A percentile compares a stretch with the other conserved stretches of the same genome.
phyloP scores from a whole-genome alignment of 2,329 filamentous ascomycete species.

The Diaporthe eres region DNA sequence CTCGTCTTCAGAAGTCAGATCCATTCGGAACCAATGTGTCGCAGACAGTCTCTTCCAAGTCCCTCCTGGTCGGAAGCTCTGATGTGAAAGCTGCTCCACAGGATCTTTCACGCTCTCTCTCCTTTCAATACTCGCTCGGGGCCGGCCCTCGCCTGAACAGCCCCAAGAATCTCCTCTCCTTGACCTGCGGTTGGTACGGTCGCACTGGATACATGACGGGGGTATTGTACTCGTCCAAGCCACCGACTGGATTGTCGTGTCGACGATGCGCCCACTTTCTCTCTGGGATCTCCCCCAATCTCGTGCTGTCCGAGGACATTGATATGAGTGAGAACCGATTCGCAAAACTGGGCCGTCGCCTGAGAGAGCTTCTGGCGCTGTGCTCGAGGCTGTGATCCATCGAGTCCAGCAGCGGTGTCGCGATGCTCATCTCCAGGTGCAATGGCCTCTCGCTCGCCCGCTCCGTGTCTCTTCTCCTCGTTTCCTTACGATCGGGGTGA shows the following conservation, averaged over 20 bases:
- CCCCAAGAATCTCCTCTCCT: slow-evolving; percentile 48
- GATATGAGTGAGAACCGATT: slow-evolving; percentile 51
- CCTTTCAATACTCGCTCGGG: not conserved
- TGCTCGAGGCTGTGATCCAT: slow-evolving; percentile 18
- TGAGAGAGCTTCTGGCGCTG: slow-evolving; percentile 31
- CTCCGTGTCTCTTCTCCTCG: not conserved
- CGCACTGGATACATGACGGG: slow-evolving; percentile 51
- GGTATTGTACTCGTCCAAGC: slow-evolving; percentile 48
- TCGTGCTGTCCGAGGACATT: slow-evolving; percentile 52
- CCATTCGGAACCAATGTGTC: not conserved
- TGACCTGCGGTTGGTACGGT: slow-evolving; percentile 48
- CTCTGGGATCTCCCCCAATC: slow-evolving; percentile 53
- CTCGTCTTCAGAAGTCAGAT: not conserved
- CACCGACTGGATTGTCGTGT: slow-evolving; percentile 36
- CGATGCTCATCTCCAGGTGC: slow-evolving; percentile 7
- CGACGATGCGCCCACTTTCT: slow-evolving; percentile 45
- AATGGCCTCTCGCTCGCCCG: not conserved
- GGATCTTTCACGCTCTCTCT: not conserved
- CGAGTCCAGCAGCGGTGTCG: slow-evolving; percentile 37
- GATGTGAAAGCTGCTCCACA: not conserved
- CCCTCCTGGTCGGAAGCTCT: not conserved
- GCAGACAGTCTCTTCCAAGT: too few relatives aligned
- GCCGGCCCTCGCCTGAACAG: slow-evolving; percentile 45
- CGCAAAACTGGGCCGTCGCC: slow-evolving; percentile 35
- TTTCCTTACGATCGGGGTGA: not conserved